A percentile compares a stretch with the other conserved stretches of the same genome.
These are phyloP conservation scores for Blastobotrys parvus DNA, from an alignment of 805 yeast genomes.

Conservation along the genomic window DNA sequence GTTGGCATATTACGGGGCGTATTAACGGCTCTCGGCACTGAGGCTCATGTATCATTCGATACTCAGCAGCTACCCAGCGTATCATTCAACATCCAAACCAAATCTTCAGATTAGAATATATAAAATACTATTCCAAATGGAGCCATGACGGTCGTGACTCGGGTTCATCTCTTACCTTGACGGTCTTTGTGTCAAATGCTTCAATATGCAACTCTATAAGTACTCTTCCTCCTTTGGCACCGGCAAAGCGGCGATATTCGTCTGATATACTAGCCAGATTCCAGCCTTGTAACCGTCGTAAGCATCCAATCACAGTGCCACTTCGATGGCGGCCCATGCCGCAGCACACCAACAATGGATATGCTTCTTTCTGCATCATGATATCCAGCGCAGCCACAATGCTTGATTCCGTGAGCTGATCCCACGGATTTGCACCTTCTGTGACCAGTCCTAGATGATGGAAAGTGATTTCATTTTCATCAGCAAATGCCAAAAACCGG, in stretches of 20 bases:
- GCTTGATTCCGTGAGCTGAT: constrained; percentile 76
- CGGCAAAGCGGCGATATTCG: constrained; percentile 90
- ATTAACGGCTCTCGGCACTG: constrained; percentile 58
- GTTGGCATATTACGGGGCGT: constrained; percentile 72
- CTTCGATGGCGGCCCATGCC: constrained; percentile 99
- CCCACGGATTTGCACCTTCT: constrained; percentile 93
- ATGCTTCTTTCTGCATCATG: constrained; percentile 61
- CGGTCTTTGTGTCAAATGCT: constrained; percentile 43
- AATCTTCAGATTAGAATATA: background rate
- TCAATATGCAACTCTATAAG: constrained; percentile 87
- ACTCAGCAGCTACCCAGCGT: constrained; percentile 54
- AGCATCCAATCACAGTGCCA: constrained; percentile 93
- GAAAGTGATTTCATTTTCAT: constrained; percentile 57
- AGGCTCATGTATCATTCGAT: constrained; percentile 58
- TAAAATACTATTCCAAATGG: background rate
- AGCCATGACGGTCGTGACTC: constrained; percentile 32
- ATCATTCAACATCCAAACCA: constrained; percentile 55
- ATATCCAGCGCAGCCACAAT: constrained; percentile 72
- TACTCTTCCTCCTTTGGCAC: constrained; percentile 85
- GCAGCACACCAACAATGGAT: constrained; percentile 87
- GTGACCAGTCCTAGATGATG: constrained; percentile 79
- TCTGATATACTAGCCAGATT: constrained; percentile 90
- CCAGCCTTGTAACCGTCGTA: constrained; percentile 94
- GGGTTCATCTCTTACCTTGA: constrained; percentile 33
- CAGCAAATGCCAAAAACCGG: constrained; percentile 73